Conservation (phyloP, 2,329 filamentous ascomycete genomes). For the Sporothrix dimorphospora region DNA sequence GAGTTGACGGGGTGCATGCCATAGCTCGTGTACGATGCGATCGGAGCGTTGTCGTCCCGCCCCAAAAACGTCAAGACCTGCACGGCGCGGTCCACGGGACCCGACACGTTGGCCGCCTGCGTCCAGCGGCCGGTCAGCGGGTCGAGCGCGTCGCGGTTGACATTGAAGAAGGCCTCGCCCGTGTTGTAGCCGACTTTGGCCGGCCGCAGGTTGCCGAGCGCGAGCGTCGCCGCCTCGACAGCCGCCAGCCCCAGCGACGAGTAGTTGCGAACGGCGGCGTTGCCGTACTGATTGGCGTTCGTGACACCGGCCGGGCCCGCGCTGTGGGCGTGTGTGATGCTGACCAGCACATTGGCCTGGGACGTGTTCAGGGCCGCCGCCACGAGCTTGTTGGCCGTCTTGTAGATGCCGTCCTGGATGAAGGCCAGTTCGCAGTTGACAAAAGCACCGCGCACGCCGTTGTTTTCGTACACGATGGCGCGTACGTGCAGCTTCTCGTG, state of each 20-base stretch:
- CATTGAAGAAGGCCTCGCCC: slow-evolving; percentile 9
- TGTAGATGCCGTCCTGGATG: slow-evolving; percentile 17
- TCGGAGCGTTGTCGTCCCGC: neutral
- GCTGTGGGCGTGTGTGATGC: slow-evolving; percentile 2
- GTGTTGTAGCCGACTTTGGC: slow-evolving; percentile 19
- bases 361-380: slow-evolving; percentile 2
- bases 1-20: slow-evolving; percentile 16
- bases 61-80: slow-evolving; percentile 3
- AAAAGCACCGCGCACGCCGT: slow-evolving; percentile 7
- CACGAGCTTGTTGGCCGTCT: slow-evolving; percentile 8
- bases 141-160: slow-evolving; percentile 13
- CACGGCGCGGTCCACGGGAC: neutral
- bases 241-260: neutral
- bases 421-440: slow-evolving; percentile 9
- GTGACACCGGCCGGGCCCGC: neutral
- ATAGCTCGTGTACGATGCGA: slow-evolving; percentile 8
- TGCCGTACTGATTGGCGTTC: slow-evolving; percentile 13
- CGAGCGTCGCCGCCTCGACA: neutral
- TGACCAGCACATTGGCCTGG: neutral
- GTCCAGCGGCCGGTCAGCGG: slow-evolving; percentile 6
- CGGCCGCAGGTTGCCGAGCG: neutral
- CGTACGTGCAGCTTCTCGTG: slow-evolving; percentile 13
- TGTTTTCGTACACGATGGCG: slow-evolving; percentile 13
- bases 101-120: slow-evolving; percentile 4
- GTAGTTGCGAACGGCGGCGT: slow-evolving; percentile 10